Evolutionary conservation across 305 asterid species (phyloP).

Genomic region (Fraxinus sp.): DNA sequence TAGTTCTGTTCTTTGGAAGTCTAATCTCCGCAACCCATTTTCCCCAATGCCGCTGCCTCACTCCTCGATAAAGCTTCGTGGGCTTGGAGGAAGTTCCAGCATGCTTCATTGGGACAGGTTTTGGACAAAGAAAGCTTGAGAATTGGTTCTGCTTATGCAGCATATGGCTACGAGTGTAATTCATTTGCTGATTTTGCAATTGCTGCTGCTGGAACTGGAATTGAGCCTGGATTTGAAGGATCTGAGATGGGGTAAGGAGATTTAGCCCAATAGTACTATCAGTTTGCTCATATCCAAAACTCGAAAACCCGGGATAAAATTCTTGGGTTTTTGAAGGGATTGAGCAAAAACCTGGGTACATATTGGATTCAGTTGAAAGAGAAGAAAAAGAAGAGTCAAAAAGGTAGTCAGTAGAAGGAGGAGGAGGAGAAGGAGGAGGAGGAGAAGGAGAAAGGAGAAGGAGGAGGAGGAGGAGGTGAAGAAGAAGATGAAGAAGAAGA

Average conservation of each 20-base stretch:
- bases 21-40: slow-evolving; percentile 93
- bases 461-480: slow-evolving; percentile 13
- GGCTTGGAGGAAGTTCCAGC: slow-evolving; percentile 47
- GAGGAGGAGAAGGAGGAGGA: slow-evolving; percentile 6
- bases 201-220: slow-evolving; percentile 53
- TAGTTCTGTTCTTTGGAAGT: slow-evolving; percentile 71
- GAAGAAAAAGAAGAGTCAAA: slow-evolving; percentile 24
- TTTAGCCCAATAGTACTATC: slow-evolving; percentile 42
- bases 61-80: slow-evolving; percentile 74
- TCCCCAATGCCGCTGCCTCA: slow-evolving; percentile 87
- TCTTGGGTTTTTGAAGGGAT: slow-evolving; percentile 46
- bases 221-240: slow-evolving; percentile 65
- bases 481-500: slow-evolving; percentile 15
- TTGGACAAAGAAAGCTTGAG: slow-evolving; percentile 47
- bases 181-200: slow-evolving; percentile 25
- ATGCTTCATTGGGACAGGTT: slow-evolving; percentile 59
- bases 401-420: slow-evolving; percentile 8
- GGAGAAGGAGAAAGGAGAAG: slow-evolving; percentile 12
- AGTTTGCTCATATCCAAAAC: slow-evolving; percentile 39
- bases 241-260: slow-evolving; percentile 61
- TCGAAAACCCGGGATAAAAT: slow-evolving; percentile 47
- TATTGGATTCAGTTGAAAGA: slow-evolving; percentile 31
- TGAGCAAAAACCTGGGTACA: slow-evolving; percentile 35
- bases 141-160: slow-evolving; percentile 22
- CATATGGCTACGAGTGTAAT: slow-evolving; percentile 17